Base-by-base conservation (phyloP, 495 filamentous ascomycete genomes). In the Hamigera avellanea region DNA sequence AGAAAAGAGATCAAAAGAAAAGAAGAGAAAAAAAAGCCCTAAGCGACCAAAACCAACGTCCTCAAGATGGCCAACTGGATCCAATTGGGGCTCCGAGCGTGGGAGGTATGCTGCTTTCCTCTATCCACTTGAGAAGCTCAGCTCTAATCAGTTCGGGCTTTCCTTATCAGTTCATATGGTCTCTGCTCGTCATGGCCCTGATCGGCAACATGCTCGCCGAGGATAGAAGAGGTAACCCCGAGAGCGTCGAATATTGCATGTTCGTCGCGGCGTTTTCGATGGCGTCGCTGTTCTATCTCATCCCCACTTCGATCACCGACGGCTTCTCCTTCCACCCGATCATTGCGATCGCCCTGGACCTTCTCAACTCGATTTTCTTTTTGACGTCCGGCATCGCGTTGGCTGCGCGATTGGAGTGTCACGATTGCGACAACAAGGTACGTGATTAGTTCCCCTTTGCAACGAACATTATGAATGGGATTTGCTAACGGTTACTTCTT, bases 131-230 rank as follows among this genome's bases (percentile, higher is more conserved):
- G n/a, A n/a, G n/a, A n/a, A n/a, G n/a, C n/a, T n/a, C n/a, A n/a
- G n/a, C n/a, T n/a, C n/a, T n/a, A n/a, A n/a, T n/a, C n/a, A n/a
- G n/a, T n/a, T n/a, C n/a, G n/a, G 21, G 9, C 21, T 4, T 4
- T 23, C 21, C 9, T 9, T 3, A 4, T n/a, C 39, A 81, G 70
- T 78, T 82, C 61, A 15, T 82, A 42, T 81, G 66, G 64, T 68
- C 76, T n/a, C 56, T 84, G 19, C 66, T 84, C 50, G 51, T 79
- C 45, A 72, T 80, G 56, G 70, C 78, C 14, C 62, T 85, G 17
- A 47, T 80, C 37, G 80, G 78, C 43, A 78, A 82, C 60, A 78
- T 82, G 64, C 77, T 84, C 48, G 58, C 64, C 38, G 54, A 67
- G 3, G 58, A 74, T 0, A 58, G 61, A 41, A 36, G 54, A 32